Evolutionary conservation across 495 filamentous ascomycete species (phyloP), one percentile per base, ranked within the genome.

Genomic region (Hypomontagnella monticulosa): DNA sequence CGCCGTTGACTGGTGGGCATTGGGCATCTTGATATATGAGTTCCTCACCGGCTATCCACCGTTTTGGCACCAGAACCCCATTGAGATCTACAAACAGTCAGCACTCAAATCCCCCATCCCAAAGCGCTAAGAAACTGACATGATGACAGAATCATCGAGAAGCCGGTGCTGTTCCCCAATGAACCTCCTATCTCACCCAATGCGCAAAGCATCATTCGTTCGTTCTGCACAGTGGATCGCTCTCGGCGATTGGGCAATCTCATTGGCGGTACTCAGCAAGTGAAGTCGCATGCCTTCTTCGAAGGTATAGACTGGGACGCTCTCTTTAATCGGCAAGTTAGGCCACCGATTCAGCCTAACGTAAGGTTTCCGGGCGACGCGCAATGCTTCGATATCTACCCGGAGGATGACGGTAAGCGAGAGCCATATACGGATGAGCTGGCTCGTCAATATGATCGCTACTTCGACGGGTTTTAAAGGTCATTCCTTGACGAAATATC

Each of bases 1-100:
- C 34, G 94, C 95, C 0, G 95, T 99, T n/a, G 95, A 99, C 76
- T 99, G 95, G 95, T 99, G 95, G 95, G 96, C 95, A 5, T 81
- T 98, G 63, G 95, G 95, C 4, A 96, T 99, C 64, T 76, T 99
- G 49, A 92, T 97, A 54, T 98, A 96, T 75, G 95, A 99, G 73
- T 97, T 99, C 71, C 80, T 97, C 20, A 93, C 95, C 3, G 95
- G 95, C 34, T 96, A 97, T 70, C 95, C 95, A 4, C 95, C 95
- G 1, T 99, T 99, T 76, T 99, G 94, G 91, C 91, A 97, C 72
- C 87, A 92, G 50, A 97, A 95, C 67, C 93, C 93, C 0, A 95
- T 97, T 71, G 93, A 95, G 71, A 97, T 97, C 56, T 98, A 98
- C 79, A 93, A 97, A 77, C 89, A 92, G 85, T 89, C 60, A 67